Evolutionary conservation across 2,329 filamentous ascomycete genomes (phyloP).

Genomic region (Pyrenophora tritici-repentis): DNA sequence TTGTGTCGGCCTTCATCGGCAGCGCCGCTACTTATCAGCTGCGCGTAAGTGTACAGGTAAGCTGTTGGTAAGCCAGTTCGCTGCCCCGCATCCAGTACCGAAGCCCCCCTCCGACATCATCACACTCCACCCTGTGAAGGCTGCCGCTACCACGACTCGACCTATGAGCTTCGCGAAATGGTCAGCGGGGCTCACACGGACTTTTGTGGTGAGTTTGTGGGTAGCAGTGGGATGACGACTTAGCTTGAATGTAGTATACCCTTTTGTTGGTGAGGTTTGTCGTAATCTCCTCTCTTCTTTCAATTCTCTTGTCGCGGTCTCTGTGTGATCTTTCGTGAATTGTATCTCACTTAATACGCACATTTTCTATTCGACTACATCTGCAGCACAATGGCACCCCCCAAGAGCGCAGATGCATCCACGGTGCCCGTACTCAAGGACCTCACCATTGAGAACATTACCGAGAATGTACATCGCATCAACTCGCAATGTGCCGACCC

Average conservation of each 20-base stretch:
- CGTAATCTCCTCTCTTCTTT: not conserved
- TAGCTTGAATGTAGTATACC: not conserved
- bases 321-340: not conserved
- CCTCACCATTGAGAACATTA: constrained; percentile 80
- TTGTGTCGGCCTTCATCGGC: not conserved
- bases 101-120: constrained; percentile 15
- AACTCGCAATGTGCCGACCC: constrained; percentile 71
- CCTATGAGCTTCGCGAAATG: constrained; percentile 13
- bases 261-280: not conserved
- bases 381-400: constrained; percentile 1
- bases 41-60: too few species aligned
- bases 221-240: too few species aligned
- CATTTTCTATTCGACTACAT: not conserved
- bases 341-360: not conserved
- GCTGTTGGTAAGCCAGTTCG: constrained; percentile 17
- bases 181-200: constrained; percentile 3
- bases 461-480: constrained; percentile 73
- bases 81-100: constrained; percentile 24
- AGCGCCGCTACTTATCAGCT: not conserved
- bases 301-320: not conserved
- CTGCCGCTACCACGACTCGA: constrained; percentile 4
- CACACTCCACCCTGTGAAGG: constrained; percentile 13
- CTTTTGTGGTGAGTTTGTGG: constrained; percentile 2
- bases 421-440: constrained; percentile 56
- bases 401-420: constrained; percentile 3